Base-by-base conservation (phyloP, 768 basidiomycete species). In the Coprinopsis sp. region DNA sequence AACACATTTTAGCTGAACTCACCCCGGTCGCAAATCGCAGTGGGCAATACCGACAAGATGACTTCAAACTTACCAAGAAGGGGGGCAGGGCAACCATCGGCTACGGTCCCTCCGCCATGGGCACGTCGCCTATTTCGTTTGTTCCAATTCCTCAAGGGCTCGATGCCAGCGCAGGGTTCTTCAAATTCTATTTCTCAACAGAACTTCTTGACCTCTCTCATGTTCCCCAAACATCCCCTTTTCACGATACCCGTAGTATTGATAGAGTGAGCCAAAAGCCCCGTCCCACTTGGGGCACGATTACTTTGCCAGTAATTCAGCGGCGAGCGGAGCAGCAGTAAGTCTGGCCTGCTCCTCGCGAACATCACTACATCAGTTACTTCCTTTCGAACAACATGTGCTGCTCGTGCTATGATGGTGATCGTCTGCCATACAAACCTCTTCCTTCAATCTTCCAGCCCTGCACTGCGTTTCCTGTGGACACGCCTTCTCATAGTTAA, bases 111-210 rank as follows among this genome's bases (percentile, higher is more conserved):
- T 62, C 60, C 23, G 67, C 66, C 28, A 51, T n/a, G n/a, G n/a
- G n/a, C n/a, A n/a, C n/a, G n/a, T 53, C 6, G 22, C 53, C 0
- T 66, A 69, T 6, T 63, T 60, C 54, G 27, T 47, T 6, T 74
- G 66, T 47, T 27, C 49, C 24, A n/a, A 42, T 74, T 14, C 52
- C 55, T 5, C 46, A 60, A 1, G 60, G 56, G 2, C 58, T 70
- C 33, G 48, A 57, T 3, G 39, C 63, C n/a, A 70, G 74, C 37
- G 58, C 74, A 3, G 69, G 71, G 6, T 70, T 68, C 44, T 61
- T 76, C 39, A 73, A 71, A 46, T 51, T 75, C 7, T 76, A 68
- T 47, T 51, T 76, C 16, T 59, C 72, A 14, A 33, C 14, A 4
- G 29, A 48, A 29, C 23, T 22, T 8, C 7, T 49, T 16, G 47